Conservation (phyloP, 352 stramenopile genomes). For the Globisporangium okanoganense region DNA sequence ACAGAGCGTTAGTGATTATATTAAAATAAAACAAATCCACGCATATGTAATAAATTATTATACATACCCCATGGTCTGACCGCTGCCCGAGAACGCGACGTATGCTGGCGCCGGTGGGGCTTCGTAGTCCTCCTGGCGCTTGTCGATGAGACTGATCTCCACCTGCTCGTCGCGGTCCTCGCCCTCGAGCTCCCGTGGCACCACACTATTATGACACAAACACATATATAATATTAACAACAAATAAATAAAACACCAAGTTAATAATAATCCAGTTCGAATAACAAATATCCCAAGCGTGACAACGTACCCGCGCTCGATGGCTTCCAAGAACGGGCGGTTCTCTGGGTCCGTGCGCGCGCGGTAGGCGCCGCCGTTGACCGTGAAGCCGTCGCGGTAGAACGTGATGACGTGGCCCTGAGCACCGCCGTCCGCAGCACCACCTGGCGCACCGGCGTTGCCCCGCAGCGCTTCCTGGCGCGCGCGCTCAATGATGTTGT, state of each 20-base stretch:
- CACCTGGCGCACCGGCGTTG: constrained; percentile 17
- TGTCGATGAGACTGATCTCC: constrained; percentile 84
- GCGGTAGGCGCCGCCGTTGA: constrained; percentile 77
- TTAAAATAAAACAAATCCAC: neutral
- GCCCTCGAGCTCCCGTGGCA: constrained; percentile 72
- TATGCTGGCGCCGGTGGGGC: constrained; percentile 66
- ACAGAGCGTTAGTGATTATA: neutral
- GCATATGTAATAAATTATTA: too few species aligned
- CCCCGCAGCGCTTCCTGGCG: constrained; percentile 53
- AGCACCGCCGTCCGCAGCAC: constrained; percentile 13
- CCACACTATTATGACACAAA: constrained; percentile 31
- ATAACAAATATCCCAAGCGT: neutral
- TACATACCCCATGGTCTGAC: constrained; percentile 70
- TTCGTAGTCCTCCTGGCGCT: constrained; percentile 81
- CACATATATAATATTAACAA: neutral
- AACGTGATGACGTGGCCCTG: constrained; percentile 77
- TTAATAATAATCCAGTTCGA: neutral
- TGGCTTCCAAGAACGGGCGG: constrained; percentile 75
- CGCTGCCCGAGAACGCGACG: constrained; percentile 81
- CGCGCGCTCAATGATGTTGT: constrained; percentile 83
- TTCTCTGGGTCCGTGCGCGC: constrained; percentile 63
- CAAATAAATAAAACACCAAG: neutral
- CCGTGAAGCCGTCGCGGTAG: constrained; percentile 83
- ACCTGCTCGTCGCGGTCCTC: constrained; percentile 66
- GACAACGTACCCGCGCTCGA: constrained; percentile 52